phyloP scores from a whole-genome alignment of 2,329 filamentous ascomycete genomes.

The Xylaria polymorpha region DNA sequence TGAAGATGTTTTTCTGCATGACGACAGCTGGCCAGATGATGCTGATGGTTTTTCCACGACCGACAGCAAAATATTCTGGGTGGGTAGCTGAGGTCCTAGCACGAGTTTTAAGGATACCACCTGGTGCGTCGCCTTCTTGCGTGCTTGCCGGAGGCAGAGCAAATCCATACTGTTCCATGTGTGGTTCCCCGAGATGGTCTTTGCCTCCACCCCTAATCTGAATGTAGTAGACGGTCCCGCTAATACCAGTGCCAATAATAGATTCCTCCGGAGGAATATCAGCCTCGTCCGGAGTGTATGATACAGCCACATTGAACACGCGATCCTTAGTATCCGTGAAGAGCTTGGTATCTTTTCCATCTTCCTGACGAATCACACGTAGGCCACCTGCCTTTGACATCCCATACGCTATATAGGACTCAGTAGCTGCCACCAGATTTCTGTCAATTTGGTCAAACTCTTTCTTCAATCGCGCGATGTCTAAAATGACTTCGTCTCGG shows the following conservation, averaged over 20 bases:
- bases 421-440: conserved; percentile 88
- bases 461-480: conserved; percentile 95
- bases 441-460: conserved; percentile 98
- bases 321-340: conserved; percentile 93
- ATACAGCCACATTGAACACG: conserved; percentile 92
- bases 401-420: conserved; percentile 92
- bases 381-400: conserved; percentile 94
- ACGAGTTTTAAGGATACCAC: conserved; percentile 93
- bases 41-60: conserved; percentile 94
- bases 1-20: conserved; percentile 71
- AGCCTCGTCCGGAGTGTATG: conserved; percentile 70
- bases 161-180: conserved; percentile 87
- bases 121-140: conserved; percentile 89
- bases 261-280: conserved; percentile 74
- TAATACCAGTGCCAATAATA: conserved; percentile 91
- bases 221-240: conserved; percentile 97
- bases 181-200: conserved; percentile 81
- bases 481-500: conserved; percentile 83
- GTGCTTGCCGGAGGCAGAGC: conserved; percentile 87
- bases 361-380: conserved; percentile 92
- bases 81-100: conserved; percentile 90
- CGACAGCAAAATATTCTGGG: conserved; percentile 93
- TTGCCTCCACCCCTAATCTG: conserved; percentile 80
- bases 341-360: conserved; percentile 89
- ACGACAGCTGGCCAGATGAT: conserved; percentile 79